A percentile compares a stretch with the other conserved stretches of the same genome.
Conservation (phyloP, 2,329 filamentous ascomycete genomes). For the Lecanosticta acicola region DNA sequence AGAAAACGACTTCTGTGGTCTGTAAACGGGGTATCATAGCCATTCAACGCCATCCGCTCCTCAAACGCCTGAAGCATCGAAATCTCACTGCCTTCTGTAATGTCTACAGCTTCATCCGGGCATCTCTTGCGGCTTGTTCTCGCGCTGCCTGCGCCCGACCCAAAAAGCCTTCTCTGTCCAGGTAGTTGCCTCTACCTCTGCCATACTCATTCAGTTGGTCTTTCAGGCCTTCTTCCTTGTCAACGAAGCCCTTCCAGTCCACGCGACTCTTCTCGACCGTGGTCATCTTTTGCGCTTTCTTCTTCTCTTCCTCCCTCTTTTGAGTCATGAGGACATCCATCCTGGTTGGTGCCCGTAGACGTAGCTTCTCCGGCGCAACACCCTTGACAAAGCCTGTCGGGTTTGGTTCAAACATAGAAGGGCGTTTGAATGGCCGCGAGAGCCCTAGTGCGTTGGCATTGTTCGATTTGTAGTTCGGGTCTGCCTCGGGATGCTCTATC, state of each 20-base stretch:
- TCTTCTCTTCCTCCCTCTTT: slow-evolving; percentile 31
- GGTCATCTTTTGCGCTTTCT: slow-evolving; percentile 53
- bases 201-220: slow-evolving; percentile 58
- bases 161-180: slow-evolving; percentile 59
- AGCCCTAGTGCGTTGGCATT: slow-evolving; percentile 24
- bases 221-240: slow-evolving; percentile 53
- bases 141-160: slow-evolving; percentile 51
- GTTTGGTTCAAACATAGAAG: slow-evolving; percentile 48
- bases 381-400: slow-evolving; percentile 43
- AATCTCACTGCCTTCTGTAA: neutral
- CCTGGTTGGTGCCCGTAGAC: slow-evolving; percentile 30
- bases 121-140: slow-evolving; percentile 52
- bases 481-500: slow-evolving; percentile 34
- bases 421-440: slow-evolving; percentile 40
- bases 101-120: slow-evolving; percentile 40
- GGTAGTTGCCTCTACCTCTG: slow-evolving; percentile 57
- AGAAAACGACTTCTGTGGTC: neutral
- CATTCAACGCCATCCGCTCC: neutral
- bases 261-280: slow-evolving; percentile 61
- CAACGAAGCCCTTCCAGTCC: slow-evolving; percentile 61
- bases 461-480: slow-evolving; percentile 25
- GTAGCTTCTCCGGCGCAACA: slow-evolving; percentile 41
- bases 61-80: neutral
- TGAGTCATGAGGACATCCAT: slow-evolving; percentile 30
- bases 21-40: neutral